These are phyloP conservation scores for Ceratocystis albifundus DNA, from an alignment of 2,329 filamentous ascomycete species.

Conservation along the genomic window DNA sequence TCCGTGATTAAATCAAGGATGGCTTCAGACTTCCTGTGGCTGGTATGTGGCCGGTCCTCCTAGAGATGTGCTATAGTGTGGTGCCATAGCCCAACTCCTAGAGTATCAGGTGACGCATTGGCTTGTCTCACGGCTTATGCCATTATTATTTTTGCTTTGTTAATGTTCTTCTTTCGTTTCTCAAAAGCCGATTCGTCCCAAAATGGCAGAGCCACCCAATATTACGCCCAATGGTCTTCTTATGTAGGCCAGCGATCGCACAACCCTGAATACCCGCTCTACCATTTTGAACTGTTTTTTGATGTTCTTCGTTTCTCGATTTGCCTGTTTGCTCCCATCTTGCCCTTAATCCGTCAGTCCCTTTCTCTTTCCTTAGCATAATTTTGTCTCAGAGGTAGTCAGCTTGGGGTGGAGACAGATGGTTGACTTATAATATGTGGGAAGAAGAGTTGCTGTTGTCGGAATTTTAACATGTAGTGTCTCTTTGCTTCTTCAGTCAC, in stretches of 20 bases:
- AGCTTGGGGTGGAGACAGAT: neutral
- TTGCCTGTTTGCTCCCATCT: neutral
- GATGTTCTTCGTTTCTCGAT: neutral
- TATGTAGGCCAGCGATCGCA: neutral
- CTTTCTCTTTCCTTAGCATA: neutral
- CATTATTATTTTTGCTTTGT: neutral
- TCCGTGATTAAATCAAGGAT: conserved; percentile 34
- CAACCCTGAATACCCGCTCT: neutral
- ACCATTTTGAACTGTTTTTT: neutral
- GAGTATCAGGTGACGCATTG: too few species aligned
- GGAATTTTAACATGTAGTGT: neutral
- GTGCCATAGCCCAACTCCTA: neutral
- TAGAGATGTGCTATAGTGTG: neutral
- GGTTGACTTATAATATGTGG: neutral
- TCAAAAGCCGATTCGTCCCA: neutral
- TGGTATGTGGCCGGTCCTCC: neutral
- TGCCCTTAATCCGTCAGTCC: neutral
- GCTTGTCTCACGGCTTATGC: too few species aligned
- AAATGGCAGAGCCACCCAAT: neutral
- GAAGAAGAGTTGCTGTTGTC: neutral
- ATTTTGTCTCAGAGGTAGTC: neutral
- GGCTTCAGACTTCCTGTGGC: neutral
- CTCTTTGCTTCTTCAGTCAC: neutral
- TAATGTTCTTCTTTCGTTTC: neutral
- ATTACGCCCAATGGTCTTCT: too few species aligned